Evolutionary conservation across 495 filamentous ascomycete genomes (phyloP), one percentile per base, ranked within the genome.

Genomic region (Amniculicola lignicola): DNA sequence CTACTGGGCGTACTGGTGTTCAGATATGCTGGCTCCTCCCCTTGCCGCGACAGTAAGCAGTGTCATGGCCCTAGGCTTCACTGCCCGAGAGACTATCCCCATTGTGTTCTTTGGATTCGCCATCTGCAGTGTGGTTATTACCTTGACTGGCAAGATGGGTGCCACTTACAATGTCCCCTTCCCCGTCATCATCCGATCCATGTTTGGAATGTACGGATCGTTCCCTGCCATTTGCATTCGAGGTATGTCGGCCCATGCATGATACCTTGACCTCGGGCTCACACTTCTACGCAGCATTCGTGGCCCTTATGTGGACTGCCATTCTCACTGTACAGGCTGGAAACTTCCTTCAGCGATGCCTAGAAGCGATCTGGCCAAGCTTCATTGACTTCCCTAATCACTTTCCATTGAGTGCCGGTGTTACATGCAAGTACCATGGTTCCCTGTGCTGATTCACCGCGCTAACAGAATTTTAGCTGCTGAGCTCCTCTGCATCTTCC

Each of bases 81-180:
- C 70, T 10, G 73, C 74, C 21, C 64, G 75, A 47, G 69, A 77
- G 53, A 75, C 75, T 3, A 74, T 77, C 21, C 69, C 72, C 9
- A 71, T 76, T 19, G 70, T 75, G 11, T 70, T 77, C 45, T 73
- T 77, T 40, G 75, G 75, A 14, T 73, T 75, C 59, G 35, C 60
- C 23, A 74, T 75, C 31, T 72, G 71, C 35, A 71, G 69, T 35
- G 62, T 73, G 18, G 71, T 75, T 31, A 73, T 75, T 24, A 72
- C 72, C 35, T 54, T 77, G 27, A 77, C 71, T 14, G 76, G 72
- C 35, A 73, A 75, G 57, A 71, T 78, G 61, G 66, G 37, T 6
- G 37, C 90, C n/a, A 85, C 82, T 24, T 95, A 95, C 72, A 86
- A 91, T 70, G 88, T 93, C 41, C 87, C 87, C 2, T 95, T 93